Evolutionary conservation across 2,329 filamentous ascomycete species (phyloP).

Genomic region (Penicillium concentricum): DNA sequence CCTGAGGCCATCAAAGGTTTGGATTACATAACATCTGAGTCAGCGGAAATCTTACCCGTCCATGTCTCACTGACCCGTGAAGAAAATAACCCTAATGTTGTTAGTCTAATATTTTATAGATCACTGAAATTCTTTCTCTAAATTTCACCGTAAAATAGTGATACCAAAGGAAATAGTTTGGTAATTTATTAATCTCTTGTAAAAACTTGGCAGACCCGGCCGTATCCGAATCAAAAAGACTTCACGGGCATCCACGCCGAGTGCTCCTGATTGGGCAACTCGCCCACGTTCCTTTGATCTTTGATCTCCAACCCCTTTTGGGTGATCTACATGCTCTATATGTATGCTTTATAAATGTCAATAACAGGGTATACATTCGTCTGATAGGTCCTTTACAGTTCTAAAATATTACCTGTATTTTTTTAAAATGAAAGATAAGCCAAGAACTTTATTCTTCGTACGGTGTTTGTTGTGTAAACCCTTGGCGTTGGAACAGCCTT

Average conservation of each 20-base stretch:
- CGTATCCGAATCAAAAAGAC: background rate
- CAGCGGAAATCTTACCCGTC: too few relatives aligned
- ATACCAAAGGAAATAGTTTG: background rate
- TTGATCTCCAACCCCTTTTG: background rate
- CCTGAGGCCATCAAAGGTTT: background rate
- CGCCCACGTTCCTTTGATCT: background rate
- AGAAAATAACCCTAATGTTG: background rate
- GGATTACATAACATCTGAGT: background rate
- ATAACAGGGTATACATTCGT: background rate
- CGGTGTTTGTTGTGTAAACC: background rate
- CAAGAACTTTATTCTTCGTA: background rate
- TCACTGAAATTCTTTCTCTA: background rate
- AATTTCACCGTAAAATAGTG: too few relatives aligned
- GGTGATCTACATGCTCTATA: background rate
- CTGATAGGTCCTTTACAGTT: background rate
- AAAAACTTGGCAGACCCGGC: background rate
- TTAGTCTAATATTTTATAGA: background rate
- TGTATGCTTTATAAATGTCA: too few relatives aligned
- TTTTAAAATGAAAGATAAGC: background rate
- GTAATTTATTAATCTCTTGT: background rate
- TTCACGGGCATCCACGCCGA: background rate
- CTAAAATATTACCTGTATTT: background rate
- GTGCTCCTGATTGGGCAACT: background rate
- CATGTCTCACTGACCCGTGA: background rate
- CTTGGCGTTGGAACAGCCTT: background rate